These are phyloP conservation scores for Fusarium sp. DNA, from an alignment of 2,329 filamentous ascomycete species.

Conservation along the genomic window DNA sequence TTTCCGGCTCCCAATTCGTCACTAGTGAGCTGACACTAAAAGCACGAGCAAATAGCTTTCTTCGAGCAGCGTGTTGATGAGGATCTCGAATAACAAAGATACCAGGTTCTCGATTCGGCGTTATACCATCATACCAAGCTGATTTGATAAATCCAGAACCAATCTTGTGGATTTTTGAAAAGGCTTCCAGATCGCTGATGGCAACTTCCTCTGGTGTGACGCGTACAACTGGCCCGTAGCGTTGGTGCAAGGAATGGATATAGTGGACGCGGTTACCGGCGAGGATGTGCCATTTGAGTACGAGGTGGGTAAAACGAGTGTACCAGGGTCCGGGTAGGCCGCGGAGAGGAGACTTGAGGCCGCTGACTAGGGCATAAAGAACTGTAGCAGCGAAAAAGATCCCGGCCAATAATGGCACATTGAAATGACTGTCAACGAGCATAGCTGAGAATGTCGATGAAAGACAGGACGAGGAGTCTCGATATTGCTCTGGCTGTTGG, in stretches of 20 bases:
- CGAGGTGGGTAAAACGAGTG: conserved; percentile 11
- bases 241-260: conserved; percentile 1
- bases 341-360: background rate
- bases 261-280: conserved; percentile 18
- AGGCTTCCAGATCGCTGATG: conserved; percentile 11
- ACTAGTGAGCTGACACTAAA: conserved; percentile 21
- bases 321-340: conserved; percentile 24
- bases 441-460: accelerated
- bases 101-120: background rate
- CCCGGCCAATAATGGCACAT: accelerated
- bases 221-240: background rate
- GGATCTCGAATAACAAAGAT: conserved; percentile 35
- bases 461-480: accelerated
- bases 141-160: conserved; percentile 28
- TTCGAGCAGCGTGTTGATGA: conserved; percentile 4
- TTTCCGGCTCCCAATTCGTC: conserved; percentile 13
- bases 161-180: conserved; percentile 31
- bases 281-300: conserved; percentile 4
- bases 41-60: conserved; percentile 18
- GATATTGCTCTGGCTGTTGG: accelerated
- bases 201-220: conserved; percentile 5
- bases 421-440: accelerated
- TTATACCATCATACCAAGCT: conserved; percentile 16
- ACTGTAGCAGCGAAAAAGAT: background rate
- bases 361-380: background rate